A percentile compares a stretch with the other conserved stretches of the same genome.
phyloP scores from a whole-genome alignment of 768 basidiomycete genomes.

The Lactarius hengduanensis region DNA sequence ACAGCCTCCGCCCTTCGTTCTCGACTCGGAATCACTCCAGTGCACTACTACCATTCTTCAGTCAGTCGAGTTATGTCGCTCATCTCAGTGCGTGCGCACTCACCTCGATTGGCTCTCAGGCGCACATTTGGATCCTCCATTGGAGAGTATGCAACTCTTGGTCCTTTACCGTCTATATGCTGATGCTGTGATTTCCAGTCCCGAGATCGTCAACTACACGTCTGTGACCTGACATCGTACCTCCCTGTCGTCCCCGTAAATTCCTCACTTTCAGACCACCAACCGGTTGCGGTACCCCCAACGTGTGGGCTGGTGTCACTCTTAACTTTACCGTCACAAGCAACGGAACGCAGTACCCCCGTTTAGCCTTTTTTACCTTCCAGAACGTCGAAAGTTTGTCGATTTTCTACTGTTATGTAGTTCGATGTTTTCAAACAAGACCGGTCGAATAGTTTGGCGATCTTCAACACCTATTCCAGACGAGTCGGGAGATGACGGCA shows the following conservation, averaged over 20 bases:
- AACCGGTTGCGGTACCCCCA: constrained; percentile 63
- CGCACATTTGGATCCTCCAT: constrained; percentile 73
- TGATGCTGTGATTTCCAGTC: constrained; percentile 33
- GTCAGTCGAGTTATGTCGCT: constrained; percentile 40
- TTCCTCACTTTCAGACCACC: constrained; percentile 54
- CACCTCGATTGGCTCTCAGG: constrained; percentile 36
- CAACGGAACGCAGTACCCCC: constrained; percentile 75
- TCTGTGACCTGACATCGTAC: constrained; percentile 35
- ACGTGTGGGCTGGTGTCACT: constrained; percentile 73
- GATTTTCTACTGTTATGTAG: no score
- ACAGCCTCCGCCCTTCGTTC: constrained; percentile 68
- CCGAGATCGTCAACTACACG: constrained; percentile 64
- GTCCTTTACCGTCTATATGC: background rate
- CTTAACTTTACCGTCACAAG: constrained; percentile 76
- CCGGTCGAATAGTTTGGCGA: constrained; percentile 59
- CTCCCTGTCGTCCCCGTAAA: background rate
- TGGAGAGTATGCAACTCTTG: constrained; percentile 48
- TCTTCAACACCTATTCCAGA: constrained; percentile 54
- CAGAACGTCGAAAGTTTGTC: no score
- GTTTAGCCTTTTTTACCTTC: constrained; percentile 50
- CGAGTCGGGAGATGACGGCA: no score
- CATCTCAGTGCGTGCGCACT: constrained; percentile 9
- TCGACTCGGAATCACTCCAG: constrained; percentile 39
- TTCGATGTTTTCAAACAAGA: background rate
- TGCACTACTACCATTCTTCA: constrained; percentile 68